These are phyloP conservation scores for Camptophora hylomeconis DNA, from an alignment of 2,329 filamentous ascomycete species.

Conservation along the genomic window DNA sequence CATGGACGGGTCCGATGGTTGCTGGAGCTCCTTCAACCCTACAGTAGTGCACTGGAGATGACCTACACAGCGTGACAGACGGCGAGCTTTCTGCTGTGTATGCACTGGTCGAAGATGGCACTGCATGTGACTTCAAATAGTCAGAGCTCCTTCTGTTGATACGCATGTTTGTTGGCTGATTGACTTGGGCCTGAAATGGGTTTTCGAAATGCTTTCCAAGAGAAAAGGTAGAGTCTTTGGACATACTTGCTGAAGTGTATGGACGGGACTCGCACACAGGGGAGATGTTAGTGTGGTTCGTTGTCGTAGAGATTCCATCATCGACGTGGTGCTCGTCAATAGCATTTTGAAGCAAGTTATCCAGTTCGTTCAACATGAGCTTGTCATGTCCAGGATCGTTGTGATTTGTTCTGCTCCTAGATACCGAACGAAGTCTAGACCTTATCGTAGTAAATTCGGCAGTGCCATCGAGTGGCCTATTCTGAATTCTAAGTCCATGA, in stretches of 20 bases:
- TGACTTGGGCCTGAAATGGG: background rate
- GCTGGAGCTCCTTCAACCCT: too few species aligned
- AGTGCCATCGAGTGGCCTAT: conserved; percentile 4
- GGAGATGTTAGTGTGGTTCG: conserved; percentile 4
- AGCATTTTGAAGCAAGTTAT: conserved; percentile 16
- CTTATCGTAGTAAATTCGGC: conserved; percentile 10
- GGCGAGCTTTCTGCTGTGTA: too few species aligned
- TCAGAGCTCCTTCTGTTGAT: too few species aligned
- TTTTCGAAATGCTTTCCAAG: background rate
- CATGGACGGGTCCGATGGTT: too few species aligned
- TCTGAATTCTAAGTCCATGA: background rate
- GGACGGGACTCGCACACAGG: conserved; percentile 4
- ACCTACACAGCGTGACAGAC: background rate
- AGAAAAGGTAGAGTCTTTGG: conserved; percentile 6
- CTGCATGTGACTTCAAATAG: too few species aligned
- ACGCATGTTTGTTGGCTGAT: background rate
- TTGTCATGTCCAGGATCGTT: conserved; percentile 6
- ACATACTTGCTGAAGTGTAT: conserved; percentile 2
- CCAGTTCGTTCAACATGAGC: conserved; percentile 15
- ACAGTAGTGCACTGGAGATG: too few species aligned
- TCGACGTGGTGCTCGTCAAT: conserved; percentile 8
- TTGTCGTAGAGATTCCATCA: conserved; percentile 6
- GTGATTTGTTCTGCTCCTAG: conserved; percentile 5
- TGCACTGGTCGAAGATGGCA: too few species aligned
- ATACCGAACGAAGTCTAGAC: conserved; percentile 10